These are phyloP conservation scores for Hypoxylon rickii DNA, from an alignment of 495 filamentous ascomycete genomes.

Conservation along the genomic window DNA sequence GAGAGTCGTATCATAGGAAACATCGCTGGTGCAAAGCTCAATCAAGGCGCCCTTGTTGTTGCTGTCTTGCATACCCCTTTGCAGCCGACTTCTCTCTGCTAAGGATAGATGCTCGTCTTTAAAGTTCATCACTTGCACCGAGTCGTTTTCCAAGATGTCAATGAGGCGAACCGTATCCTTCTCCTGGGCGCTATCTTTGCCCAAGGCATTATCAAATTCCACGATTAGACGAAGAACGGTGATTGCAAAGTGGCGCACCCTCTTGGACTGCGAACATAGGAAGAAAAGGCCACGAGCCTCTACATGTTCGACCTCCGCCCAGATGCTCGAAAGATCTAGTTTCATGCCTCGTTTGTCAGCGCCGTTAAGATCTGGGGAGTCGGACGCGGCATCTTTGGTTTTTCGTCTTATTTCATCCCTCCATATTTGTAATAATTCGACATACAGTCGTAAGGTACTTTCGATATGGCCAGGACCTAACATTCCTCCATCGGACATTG, in stretches of 20 bases:
- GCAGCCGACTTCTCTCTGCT: slow-evolving; percentile 88
- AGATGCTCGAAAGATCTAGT: slow-evolving; percentile 82
- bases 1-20: slow-evolving; percentile 89
- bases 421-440: slow-evolving; percentile 94
- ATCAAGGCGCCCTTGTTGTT: slow-evolving; percentile 84
- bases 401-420: slow-evolving; percentile 93
- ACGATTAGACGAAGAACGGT: slow-evolving; percentile 89
- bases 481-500: slow-evolving; percentile 98
- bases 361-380: slow-evolving; percentile 61
- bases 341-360: slow-evolving; percentile 67
- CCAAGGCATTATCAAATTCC: slow-evolving; percentile 89
- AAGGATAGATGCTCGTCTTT: slow-evolving; percentile 92
- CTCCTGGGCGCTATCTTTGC: slow-evolving; percentile 61
- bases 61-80: slow-evolving; percentile 85
- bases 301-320: slow-evolving; percentile 92
- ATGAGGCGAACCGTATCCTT: slow-evolving; percentile 74
- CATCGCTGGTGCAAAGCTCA: slow-evolving; percentile 93
- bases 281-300: slow-evolving; percentile 99
- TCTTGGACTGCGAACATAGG: slow-evolving; percentile 89
- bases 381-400: slow-evolving; percentile 70
- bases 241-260: slow-evolving; percentile 87
- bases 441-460: slow-evolving; percentile 87
- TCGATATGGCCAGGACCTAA: slow-evolving; percentile 94
- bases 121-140: slow-evolving; percentile 83
- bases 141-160: slow-evolving; percentile 87